A percentile compares a stretch with the other conserved stretches of the same genome.
Conservation (phyloP, 257 asterid species). For the Solanum gracilifrons region DNA sequence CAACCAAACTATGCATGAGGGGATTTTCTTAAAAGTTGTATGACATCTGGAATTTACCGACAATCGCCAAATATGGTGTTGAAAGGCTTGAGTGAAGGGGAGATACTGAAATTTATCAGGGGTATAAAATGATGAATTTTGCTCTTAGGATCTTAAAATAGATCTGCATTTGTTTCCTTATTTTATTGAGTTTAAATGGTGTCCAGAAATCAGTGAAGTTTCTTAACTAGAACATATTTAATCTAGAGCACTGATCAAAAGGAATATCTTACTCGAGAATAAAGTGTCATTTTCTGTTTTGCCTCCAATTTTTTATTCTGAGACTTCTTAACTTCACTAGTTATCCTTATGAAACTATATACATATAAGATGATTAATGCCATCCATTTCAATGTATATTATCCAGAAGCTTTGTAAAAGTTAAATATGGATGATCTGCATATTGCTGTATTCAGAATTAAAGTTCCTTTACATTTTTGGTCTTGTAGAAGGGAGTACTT, state of each 20-base stretch:
- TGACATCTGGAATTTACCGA: background rate
- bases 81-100: background rate
- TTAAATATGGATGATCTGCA: background rate
- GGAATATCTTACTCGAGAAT: background rate
- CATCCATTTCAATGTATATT: background rate
- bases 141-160: background rate
- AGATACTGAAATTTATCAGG: background rate
- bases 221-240: background rate
- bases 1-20: background rate
- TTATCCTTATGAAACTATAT: background rate
- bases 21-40: background rate
- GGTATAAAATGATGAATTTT: background rate
- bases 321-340: background rate
- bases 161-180: background rate
- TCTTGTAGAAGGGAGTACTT: background rate
- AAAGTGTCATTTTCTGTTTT: background rate
- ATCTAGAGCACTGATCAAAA: background rate
- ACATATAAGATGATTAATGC: background rate
- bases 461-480: background rate
- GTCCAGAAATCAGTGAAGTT: background rate
- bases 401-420: background rate
- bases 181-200: background rate
- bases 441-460: background rate
- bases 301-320: background rate
- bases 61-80: background rate